Evolutionary conservation across 2,329 filamentous ascomycete genomes (phyloP).

Genomic region (Aspergillus clavatus): DNA sequence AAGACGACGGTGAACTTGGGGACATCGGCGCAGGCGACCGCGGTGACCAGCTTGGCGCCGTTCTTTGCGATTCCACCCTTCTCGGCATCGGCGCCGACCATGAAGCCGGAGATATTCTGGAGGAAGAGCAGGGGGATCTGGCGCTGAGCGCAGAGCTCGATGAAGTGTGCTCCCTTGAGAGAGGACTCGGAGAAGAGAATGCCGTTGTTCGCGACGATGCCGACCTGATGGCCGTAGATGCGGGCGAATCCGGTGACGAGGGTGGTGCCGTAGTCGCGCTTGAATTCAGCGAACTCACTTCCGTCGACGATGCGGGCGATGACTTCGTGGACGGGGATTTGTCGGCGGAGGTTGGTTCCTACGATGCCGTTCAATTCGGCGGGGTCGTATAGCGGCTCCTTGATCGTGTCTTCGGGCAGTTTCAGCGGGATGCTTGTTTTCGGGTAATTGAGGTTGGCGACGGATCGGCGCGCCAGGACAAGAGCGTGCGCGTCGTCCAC

Average conservation of each 20-base stretch:
- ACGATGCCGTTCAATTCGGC: conserved; percentile 83
- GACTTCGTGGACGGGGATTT: conserved; percentile 80
- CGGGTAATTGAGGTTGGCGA: conserved; percentile 89
- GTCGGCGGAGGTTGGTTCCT: conserved; percentile 80
- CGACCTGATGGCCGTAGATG: conserved; percentile 86
- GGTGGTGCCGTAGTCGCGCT: conserved; percentile 81
- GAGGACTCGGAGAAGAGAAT: conserved; percentile 87
- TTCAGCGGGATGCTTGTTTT: conserved; percentile 37
- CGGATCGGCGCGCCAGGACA: conserved; percentile 73
- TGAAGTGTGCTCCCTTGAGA: conserved; percentile 93
- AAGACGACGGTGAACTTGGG: conserved; percentile 97
- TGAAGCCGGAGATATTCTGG: conserved; percentile 97
- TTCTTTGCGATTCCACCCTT: conserved; percentile 96
- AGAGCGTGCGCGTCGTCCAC: conserved; percentile 91
- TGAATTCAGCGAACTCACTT: conserved; percentile 88
- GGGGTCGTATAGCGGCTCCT: conserved; percentile 74
- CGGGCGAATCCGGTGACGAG: conserved; percentile 86
- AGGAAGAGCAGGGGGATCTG: conserved; percentile 87
- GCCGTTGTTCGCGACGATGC: conserved; percentile 92
- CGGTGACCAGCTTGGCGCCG: conserved; percentile 92
- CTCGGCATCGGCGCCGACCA: conserved; percentile 92
- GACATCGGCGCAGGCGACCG: conserved; percentile 87
- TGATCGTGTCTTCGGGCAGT: conserved; percentile 41
- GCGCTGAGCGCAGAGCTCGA: conserved; percentile 87
- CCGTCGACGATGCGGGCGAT: conserved; percentile 92